These are phyloP conservation scores for Nicotiana attenuata DNA, from an alignment of 257 asterid species.

Conservation along the genomic window DNA sequence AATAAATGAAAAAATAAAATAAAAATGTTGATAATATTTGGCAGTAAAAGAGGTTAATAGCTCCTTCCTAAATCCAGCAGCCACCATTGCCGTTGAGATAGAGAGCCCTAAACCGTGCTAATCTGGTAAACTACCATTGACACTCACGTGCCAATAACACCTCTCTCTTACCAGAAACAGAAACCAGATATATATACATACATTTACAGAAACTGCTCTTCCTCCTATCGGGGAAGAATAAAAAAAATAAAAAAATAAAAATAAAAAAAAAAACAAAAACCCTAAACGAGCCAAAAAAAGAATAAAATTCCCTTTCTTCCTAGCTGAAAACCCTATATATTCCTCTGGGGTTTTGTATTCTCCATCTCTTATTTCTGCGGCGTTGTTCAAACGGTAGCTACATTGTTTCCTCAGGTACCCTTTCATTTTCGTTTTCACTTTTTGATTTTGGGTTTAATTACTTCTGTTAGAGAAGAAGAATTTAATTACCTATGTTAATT, in stretches of 20 bases:
- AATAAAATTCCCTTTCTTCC: neutral
- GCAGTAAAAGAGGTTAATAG: neutral
- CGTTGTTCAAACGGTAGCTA: neutral
- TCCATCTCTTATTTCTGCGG: neutral
- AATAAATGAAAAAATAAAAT: neutral
- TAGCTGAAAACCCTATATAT: slow-evolving; percentile 4
- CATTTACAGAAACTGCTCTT: neutral
- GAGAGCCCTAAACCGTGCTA: slow-evolving; percentile 5
- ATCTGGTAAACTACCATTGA: neutral
- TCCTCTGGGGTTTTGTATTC: neutral
- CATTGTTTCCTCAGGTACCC: neutral
- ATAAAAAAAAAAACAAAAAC: neutral
- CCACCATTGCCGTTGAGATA: neutral
- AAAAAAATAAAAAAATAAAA: neutral
- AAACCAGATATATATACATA: neutral
- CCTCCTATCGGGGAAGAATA: neutral
- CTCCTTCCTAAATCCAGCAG: slow-evolving; percentile 4
- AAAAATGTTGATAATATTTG: neutral
- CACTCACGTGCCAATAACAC: slow-evolving; percentile 12
- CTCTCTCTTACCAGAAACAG: neutral
- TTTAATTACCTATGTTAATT: neutral
- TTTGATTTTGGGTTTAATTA: neutral
- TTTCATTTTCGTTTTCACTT: neutral
- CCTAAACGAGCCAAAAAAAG: neutral
- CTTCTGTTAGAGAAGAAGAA: no score